phyloP scores from a whole-genome alignment of 2,329 filamentous ascomycete species.

The Colletotrichum coccodes region DNA sequence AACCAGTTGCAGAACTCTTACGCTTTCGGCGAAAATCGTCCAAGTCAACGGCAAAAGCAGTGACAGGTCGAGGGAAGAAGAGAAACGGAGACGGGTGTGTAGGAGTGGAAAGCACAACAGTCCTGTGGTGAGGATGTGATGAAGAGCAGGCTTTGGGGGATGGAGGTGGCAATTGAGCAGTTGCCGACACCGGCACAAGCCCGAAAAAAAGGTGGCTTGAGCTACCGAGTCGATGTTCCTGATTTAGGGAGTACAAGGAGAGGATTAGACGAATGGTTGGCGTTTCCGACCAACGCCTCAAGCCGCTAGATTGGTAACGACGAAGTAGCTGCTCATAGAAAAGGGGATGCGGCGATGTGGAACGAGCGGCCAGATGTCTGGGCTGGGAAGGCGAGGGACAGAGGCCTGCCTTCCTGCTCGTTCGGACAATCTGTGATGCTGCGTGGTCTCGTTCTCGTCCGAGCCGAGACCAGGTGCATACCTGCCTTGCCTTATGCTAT shows the following conservation, averaged over 20 bases:
- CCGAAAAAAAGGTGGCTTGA: conserved; percentile 21
- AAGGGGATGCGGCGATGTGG: neutral
- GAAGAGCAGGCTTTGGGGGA: neutral
- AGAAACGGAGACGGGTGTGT: neutral
- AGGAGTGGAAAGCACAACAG: conserved; percentile 1
- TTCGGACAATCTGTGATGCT: neutral
- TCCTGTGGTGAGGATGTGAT: conserved; percentile 2
- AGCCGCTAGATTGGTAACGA: conserved; percentile 16
- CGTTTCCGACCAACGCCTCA: conserved; percentile 22
- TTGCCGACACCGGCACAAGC: conserved; percentile 9
- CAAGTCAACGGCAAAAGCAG: neutral
- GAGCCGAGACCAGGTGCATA: neutral
- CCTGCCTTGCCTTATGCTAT: neutral
- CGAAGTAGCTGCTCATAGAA: neutral
- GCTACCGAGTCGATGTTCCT: conserved; percentile 12
- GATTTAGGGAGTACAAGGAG: conserved; percentile 12
- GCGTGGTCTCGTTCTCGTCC: conserved; percentile 7
- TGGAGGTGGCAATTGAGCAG: neutral
- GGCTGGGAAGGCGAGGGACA: neutral
- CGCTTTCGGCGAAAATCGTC: neutral
- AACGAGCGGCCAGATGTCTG: neutral
- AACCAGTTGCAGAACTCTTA: conserved; percentile 27
- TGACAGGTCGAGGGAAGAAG: neutral
- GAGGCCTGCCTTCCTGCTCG: neutral
- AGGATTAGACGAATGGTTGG: conserved; percentile 17